phyloP scores from a whole-genome alignment of 129 eudicot species.

The Pseudognaphalium luteoalbum region DNA sequence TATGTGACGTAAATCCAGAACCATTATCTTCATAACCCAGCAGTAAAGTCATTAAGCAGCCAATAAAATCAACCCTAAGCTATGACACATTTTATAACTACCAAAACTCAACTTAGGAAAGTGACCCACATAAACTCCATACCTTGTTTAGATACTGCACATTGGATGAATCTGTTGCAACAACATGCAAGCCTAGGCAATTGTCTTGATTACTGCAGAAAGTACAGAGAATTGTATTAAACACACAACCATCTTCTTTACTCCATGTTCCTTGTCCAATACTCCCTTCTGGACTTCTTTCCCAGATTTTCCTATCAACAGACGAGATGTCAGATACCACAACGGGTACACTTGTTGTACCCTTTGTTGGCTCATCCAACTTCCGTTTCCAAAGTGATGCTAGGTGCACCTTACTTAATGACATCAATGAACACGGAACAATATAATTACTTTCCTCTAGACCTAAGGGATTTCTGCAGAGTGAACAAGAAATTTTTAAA shows the following conservation, averaged over 20 bases:
- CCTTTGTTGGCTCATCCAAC: conserved; percentile 29
- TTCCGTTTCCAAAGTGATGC: conserved; percentile 47
- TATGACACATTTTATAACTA: conserved; percentile 5
- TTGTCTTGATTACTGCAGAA: conserved; percentile 51
- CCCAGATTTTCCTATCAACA: conserved; percentile 52
- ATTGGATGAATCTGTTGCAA: conserved; percentile 83
- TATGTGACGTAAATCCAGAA: background rate
- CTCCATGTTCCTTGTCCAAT: conserved; percentile 83
- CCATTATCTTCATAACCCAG: background rate
- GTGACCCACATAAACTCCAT: background rate
- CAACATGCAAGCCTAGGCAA: conserved; percentile 80
- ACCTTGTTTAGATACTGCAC: conserved; percentile 70
- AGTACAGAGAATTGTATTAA: conserved; percentile 63
- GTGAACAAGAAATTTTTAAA: conserved; percentile 56
- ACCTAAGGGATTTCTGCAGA: conserved; percentile 69
- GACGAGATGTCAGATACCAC: conserved; percentile 49
- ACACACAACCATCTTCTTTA: conserved; percentile 95
- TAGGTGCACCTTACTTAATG: conserved; percentile 57
- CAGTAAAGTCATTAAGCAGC: background rate
- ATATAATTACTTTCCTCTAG: conserved; percentile 52
- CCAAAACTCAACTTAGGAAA: background rate
- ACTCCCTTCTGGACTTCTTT: conserved; percentile 33
- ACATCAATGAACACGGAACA: conserved; percentile 48
- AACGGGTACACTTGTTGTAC: conserved; percentile 38
- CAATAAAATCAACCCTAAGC: background rate